Evolutionary conservation across 2,329 filamentous ascomycete genomes (phyloP).

Genomic region (Sclerotinia subarctica): DNA sequence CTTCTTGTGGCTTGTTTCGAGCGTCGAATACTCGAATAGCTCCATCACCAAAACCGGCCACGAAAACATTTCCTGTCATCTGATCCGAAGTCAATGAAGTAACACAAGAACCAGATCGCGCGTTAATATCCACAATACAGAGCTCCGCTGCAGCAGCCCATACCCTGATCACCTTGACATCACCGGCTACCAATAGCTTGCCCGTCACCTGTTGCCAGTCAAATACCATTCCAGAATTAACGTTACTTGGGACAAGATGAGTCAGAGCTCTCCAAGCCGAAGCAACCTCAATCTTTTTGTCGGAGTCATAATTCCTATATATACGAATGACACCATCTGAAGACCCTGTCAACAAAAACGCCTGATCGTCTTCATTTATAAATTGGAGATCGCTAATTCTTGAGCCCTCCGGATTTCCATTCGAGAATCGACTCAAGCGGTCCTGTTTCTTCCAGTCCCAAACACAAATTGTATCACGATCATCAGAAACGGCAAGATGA

Average conservation of each 20-base stretch:
- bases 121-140: constrained; percentile 89
- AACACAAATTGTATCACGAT: constrained; percentile 82
- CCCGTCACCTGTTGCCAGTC: constrained; percentile 99
- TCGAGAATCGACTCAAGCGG: constrained; percentile 81
- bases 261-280: constrained; percentile 89
- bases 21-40: constrained; percentile 93
- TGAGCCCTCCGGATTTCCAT: constrained; percentile 87
- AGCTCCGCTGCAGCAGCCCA: constrained; percentile 96
- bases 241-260: constrained; percentile 89
- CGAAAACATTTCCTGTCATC: constrained; percentile 94
- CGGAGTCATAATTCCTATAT: constrained; percentile 85
- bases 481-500: constrained; percentile 89
- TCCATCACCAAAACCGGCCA: constrained; percentile 94
- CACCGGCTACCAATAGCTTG: constrained; percentile 89
- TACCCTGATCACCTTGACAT: constrained; percentile 90
- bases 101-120: constrained; percentile 90
- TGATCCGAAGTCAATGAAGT: constrained; percentile 95
- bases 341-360: constrained; percentile 88
- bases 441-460: constrained; percentile 88
- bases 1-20: constrained; percentile 75
- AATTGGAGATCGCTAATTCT: constrained; percentile 94
- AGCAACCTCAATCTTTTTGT: constrained; percentile 74
- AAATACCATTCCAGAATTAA: constrained; percentile 93
- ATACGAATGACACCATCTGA: constrained; percentile 93
- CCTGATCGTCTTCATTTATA: constrained; percentile 97